Evolutionary conservation across 345 rosid genomes (phyloP).

Genomic region (Citrus mangshanensis): DNA sequence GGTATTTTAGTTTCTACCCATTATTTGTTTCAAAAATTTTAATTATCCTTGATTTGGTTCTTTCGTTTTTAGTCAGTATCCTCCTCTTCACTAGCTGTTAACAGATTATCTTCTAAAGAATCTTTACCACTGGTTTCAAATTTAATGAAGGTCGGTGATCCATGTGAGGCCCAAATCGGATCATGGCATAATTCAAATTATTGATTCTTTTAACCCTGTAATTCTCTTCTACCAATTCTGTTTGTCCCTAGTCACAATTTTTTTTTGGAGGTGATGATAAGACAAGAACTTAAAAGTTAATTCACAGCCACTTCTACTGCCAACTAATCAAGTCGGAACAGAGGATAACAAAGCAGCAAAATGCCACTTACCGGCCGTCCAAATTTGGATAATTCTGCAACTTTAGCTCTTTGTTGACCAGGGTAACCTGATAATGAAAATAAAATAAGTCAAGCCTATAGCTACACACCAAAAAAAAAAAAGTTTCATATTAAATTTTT

Average conservation of each 20-base stretch:
- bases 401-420: constrained; percentile 81
- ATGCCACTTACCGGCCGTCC: constrained; percentile 76
- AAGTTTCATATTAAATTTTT: background rate
- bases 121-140: background rate
- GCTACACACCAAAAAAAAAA: too few relatives aligned
- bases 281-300: background rate
- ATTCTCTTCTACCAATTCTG: background rate
- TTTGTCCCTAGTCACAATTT: background rate
- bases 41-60: background rate
- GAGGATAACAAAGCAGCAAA: constrained; percentile 1
- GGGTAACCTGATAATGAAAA: constrained; percentile 52
- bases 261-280: background rate
- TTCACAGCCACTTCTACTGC: background rate
- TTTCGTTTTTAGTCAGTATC: background rate
- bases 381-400: constrained; percentile 79
- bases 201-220: background rate
- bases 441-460: constrained; percentile 2
- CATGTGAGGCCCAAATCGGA: background rate
- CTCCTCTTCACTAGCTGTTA: background rate
- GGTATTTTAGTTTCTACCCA: background rate
- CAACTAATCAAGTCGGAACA: background rate
- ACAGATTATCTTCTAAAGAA: background rate
- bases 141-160: background rate
- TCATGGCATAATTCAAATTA: background rate
- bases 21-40: background rate